phyloP scores from a whole-genome alignment of 2,329 filamentous ascomycete species.

The Xylariaceae sp. region DNA sequence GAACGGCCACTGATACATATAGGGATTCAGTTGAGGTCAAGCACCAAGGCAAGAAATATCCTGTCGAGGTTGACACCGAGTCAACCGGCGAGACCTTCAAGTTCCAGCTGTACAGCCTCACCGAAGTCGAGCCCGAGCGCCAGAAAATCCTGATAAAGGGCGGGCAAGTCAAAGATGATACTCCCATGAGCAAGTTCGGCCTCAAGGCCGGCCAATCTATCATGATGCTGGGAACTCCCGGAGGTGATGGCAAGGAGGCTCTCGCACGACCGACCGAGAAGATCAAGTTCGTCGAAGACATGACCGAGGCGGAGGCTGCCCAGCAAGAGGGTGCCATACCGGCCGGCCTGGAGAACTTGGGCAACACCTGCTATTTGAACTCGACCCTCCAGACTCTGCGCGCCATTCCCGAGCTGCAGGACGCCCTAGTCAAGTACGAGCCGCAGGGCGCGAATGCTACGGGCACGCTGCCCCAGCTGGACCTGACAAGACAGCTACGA shows the following conservation, averaged over 20 bases:
- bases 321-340: slow-evolving; percentile 77
- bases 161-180: slow-evolving; percentile 91
- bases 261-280: slow-evolving; percentile 69
- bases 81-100: slow-evolving; percentile 91
- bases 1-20: too few species aligned
- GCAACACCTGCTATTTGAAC: slow-evolving; percentile 98
- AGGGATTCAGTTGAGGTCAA: slow-evolving; percentile 69
- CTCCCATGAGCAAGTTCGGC: slow-evolving; percentile 72
- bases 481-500: slow-evolving; percentile 70
- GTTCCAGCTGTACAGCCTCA: slow-evolving; percentile 89
- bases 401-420: slow-evolving; percentile 82
- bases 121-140: slow-evolving; percentile 88
- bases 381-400: slow-evolving; percentile 89
- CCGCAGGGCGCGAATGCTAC: slow-evolving; percentile 16
- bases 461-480: slow-evolving; percentile 44
- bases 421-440: slow-evolving; percentile 59
- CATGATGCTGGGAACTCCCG: slow-evolving; percentile 94
- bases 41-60: slow-evolving; percentile 90
- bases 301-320: slow-evolving; percentile 90
- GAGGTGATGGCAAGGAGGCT: slow-evolving; percentile 49
- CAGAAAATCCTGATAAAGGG: slow-evolving; percentile 96
- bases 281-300: slow-evolving; percentile 89
- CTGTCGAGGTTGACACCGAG: slow-evolving; percentile 81
- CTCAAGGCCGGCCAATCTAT: slow-evolving; percentile 81
- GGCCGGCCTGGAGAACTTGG: slow-evolving; percentile 81